Conservation (phyloP, 2,329 filamentous ascomycete genomes). For the Fusarium incarnatum region DNA sequence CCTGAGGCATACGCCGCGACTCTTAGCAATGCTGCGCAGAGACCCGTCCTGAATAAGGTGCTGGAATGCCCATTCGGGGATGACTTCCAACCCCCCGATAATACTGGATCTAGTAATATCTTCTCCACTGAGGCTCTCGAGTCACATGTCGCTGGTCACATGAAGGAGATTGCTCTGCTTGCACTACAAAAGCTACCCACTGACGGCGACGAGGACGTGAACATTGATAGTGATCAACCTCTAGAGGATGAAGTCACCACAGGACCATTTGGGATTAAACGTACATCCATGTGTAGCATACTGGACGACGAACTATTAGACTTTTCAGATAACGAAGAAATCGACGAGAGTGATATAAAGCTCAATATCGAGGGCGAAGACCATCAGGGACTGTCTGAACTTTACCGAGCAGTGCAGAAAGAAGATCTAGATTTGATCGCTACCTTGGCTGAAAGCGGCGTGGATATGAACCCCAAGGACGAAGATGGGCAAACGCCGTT, state of each 20-base stretch:
- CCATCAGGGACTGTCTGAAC: background rate
- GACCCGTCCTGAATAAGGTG: background rate
- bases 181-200: background rate
- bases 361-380: background rate
- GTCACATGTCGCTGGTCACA: background rate
- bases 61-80: background rate
- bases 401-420: background rate
- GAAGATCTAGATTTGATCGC: background rate
- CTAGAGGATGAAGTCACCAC: background rate
- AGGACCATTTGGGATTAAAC: background rate
- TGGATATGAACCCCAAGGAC: background rate
- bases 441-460: background rate
- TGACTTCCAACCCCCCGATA: background rate
- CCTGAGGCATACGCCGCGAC: background rate
- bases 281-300: background rate
- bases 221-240: background rate
- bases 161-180: slow-evolving; percentile 6
- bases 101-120: background rate
- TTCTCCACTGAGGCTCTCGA: background rate
- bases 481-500: background rate
- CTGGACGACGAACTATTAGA: background rate
- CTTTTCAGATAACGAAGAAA: background rate
- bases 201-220: background rate
- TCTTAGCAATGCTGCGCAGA: background rate
- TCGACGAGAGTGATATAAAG: background rate